These are phyloP conservation scores for Pichia scutulata DNA, from an alignment of 805 yeast species.

Conservation along the genomic window DNA sequence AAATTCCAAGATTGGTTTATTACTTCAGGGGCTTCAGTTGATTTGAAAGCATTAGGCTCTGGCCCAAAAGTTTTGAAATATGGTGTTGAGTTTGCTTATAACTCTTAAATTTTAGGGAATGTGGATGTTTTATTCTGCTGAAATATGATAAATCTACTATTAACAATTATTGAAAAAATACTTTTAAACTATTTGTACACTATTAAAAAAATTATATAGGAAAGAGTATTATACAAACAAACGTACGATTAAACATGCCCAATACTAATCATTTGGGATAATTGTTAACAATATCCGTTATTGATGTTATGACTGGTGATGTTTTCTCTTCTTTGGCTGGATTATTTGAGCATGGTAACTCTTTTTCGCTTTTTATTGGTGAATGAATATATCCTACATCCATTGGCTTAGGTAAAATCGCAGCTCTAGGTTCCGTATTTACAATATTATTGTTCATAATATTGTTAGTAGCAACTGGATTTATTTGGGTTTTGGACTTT, in stretches of 20 bases:
- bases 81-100: conserved; percentile 58
- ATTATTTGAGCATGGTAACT: no score
- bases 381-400: no score
- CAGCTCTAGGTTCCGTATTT: neutral
- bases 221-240: neutral
- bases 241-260: no score
- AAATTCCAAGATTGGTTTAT: conserved; percentile 70
- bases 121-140: no score
- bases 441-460: no score
- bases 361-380: no score
- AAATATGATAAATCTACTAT: no score
- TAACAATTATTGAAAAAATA: no score
- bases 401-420: no score
- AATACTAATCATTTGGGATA: neutral
- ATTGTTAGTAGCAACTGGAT: neutral
- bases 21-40: conserved; percentile 61
- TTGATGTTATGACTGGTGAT: neutral
- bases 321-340: no score
- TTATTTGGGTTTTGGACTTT: neutral
- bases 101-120: conserved; percentile 33
- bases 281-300: neutral
- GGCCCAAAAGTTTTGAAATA: conserved; percentile 42
- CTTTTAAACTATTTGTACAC: neutral
- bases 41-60: conserved; percentile 29
- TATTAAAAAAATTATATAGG: no score